Evolutionary conservation across 2,329 filamentous ascomycete species (phyloP).

Genomic region (Pseudogymnoascus sp.): DNA sequence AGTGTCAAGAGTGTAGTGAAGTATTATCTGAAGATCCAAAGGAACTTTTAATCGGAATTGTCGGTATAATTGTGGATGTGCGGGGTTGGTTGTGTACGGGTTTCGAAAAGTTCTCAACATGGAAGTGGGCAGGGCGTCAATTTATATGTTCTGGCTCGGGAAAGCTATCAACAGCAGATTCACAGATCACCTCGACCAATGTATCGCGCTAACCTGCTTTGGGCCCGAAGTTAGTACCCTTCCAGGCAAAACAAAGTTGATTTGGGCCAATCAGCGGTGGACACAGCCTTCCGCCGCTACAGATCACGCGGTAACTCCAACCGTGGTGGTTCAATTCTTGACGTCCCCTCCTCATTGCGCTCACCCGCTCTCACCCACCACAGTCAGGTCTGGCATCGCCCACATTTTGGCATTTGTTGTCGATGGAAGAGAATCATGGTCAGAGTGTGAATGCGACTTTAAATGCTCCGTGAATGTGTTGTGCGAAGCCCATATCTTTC

Average conservation of each 20-base stretch:
- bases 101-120: slow-evolving; percentile 11
- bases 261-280: neutral
- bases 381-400: neutral
- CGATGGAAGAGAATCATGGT: neutral
- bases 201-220: neutral
- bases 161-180: slow-evolving; percentile 10
- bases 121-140: slow-evolving; percentile 3
- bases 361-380: neutral
- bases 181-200: slow-evolving; percentile 3
- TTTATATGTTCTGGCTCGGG: slow-evolving; percentile 7
- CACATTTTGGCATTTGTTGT: neutral
- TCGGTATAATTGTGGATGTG: slow-evolving; percentile 9
- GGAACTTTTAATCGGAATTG: neutral
- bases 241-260: neutral
- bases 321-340: neutral
- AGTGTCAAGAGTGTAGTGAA: slow-evolving; percentile 4
- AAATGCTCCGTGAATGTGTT: neutral
- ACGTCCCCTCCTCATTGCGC: slow-evolving; percentile 8
- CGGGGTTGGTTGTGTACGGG: slow-evolving; percentile 9
- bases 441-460: neutral
- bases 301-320: slow-evolving; percentile 9
- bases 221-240: neutral
- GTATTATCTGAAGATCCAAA: slow-evolving; percentile 1
- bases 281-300: slow-evolving; percentile 8
- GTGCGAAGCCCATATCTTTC: neutral